A percentile compares a stretch with the other conserved stretches of the same genome.
Conservation (phyloP, 1,284 basidiomycete species). For the Rhodotorula sp. region DNA sequence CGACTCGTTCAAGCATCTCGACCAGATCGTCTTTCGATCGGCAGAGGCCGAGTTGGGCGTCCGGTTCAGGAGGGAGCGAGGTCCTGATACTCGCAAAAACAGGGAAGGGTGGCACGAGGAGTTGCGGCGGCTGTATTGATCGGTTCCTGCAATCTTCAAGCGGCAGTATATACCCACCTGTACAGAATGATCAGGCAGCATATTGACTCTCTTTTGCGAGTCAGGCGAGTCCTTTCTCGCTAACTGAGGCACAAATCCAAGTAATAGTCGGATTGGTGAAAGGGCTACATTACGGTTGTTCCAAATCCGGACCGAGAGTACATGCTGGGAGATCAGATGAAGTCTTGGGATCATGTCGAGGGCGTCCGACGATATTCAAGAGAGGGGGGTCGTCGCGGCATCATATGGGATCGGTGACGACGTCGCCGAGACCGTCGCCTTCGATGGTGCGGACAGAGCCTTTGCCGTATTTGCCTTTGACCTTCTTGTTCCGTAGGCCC, state of each 20-base stretch:
- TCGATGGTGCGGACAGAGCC: constrained; percentile 31
- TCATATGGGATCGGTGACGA: constrained; percentile 11
- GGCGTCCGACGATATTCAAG: no score
- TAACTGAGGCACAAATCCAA: no score
- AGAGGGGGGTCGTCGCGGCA: no score
- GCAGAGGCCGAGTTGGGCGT: constrained; percentile 22
- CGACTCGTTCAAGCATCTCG: constrained; percentile 6
- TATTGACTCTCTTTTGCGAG: no score
- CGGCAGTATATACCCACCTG: not conserved
- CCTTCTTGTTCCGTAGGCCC: constrained; percentile 38
- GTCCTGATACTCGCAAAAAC: not conserved
- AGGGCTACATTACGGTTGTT: not conserved
- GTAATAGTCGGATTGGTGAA: not conserved
- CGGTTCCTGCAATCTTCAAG: no score
- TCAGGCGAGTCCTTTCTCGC: no score
- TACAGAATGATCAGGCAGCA: no score
- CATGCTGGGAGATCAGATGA: not conserved
- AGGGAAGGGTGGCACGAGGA: constrained; percentile 19
- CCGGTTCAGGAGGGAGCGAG: constrained; percentile 11
- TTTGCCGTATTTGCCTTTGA: constrained; percentile 35
- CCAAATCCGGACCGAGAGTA: not conserved
- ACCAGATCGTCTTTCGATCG: constrained; percentile 24
- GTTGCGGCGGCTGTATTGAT: constrained; percentile 20
- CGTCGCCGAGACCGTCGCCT: constrained; percentile 31
- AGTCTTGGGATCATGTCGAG: no score